A percentile compares a stretch with the other conserved stretches of the same genome.
phyloP scores from a whole-genome alignment of 1,284 basidiomycete species.

The Pisolithus thermaeus region DNA sequence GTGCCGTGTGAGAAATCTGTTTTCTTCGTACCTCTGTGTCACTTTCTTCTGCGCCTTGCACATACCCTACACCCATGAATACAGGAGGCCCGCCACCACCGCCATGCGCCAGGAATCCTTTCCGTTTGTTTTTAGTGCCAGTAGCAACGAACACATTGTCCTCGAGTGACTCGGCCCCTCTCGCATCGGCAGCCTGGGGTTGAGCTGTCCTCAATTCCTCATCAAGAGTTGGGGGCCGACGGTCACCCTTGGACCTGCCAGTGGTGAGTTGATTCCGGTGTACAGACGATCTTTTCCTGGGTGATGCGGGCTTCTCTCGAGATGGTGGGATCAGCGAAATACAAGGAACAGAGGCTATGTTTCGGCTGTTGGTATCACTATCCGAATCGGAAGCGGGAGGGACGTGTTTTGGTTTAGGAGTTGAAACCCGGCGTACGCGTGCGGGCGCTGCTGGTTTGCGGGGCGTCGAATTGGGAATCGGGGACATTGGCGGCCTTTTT shows the following conservation, averaged over 20 bases:
- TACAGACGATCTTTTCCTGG: constrained; percentile 13
- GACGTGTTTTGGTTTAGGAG: constrained; percentile 15
- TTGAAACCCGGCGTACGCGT: constrained; percentile 29
- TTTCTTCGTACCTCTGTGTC: constrained; percentile 14
- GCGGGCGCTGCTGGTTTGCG: constrained; percentile 51
- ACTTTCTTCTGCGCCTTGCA: constrained; percentile 39
- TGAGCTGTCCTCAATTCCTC: constrained; percentile 54
- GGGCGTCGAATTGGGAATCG: constrained; percentile 50
- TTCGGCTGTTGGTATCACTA: constrained; percentile 20
- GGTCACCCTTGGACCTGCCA: constrained; percentile 11
- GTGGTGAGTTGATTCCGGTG: background rate
- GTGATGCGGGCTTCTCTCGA: constrained; percentile 11
- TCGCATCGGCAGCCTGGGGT: constrained; percentile 29
- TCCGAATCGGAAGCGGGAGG: constrained; percentile 16
- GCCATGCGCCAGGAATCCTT: constrained; percentile 66
- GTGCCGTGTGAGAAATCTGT: background rate
- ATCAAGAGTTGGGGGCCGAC: constrained; percentile 50
- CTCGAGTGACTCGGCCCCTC: constrained; percentile 31
- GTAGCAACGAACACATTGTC: constrained; percentile 45
- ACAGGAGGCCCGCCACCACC: constrained; percentile 65
- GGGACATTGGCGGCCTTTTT: constrained; percentile 56
- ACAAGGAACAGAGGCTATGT: constrained; percentile 20
- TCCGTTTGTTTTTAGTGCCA: constrained; percentile 46
- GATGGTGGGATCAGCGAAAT: constrained; percentile 22
- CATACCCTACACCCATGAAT: constrained; percentile 61